Percentiles rank a stretch among this genome's conserved stretches.
Evolutionary conservation across 345 rosid species (phyloP).

Genomic region (Eucalyptus viminalis): DNA sequence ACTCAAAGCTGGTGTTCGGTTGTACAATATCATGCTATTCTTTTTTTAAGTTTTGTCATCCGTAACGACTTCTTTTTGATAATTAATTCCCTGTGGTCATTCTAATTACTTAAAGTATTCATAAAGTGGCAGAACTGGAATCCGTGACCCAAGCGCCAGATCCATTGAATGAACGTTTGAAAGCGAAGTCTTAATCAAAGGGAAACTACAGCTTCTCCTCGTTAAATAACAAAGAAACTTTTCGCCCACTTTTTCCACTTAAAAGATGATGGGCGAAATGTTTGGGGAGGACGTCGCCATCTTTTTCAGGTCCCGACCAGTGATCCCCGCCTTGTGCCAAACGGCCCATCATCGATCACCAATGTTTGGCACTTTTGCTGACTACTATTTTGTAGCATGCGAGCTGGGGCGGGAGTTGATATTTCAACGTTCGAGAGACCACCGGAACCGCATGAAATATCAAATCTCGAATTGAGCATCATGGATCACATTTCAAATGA

Average conservation of each 20-base stretch:
- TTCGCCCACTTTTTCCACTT: neutral
- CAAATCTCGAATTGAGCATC: neutral
- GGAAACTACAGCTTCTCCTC: neutral
- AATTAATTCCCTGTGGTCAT: neutral
- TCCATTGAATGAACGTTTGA: neutral
- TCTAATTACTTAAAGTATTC: neutral
- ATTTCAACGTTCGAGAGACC: neutral
- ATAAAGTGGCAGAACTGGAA: neutral
- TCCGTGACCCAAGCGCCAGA: neutral
- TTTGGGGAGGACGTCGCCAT: neutral
- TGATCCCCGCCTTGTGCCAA: neutral
- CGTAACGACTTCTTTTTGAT: neutral
- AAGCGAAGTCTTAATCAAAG: neutral
- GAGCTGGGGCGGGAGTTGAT: neutral
- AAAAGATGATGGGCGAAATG: neutral
- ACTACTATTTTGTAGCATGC: neutral
- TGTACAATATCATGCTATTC: neutral
- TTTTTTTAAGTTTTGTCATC: neutral
- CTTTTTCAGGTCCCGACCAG: neutral
- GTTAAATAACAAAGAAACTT: neutral
- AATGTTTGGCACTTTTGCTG: neutral
- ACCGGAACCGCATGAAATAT: neutral
- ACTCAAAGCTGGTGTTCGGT: neutral
- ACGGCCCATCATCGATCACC: neutral
- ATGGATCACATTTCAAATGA: neutral